Evolutionary conservation across 805 yeast genomes (phyloP), one percentile per base, ranked within the genome.

Genomic region (Candida chilensis): DNA sequence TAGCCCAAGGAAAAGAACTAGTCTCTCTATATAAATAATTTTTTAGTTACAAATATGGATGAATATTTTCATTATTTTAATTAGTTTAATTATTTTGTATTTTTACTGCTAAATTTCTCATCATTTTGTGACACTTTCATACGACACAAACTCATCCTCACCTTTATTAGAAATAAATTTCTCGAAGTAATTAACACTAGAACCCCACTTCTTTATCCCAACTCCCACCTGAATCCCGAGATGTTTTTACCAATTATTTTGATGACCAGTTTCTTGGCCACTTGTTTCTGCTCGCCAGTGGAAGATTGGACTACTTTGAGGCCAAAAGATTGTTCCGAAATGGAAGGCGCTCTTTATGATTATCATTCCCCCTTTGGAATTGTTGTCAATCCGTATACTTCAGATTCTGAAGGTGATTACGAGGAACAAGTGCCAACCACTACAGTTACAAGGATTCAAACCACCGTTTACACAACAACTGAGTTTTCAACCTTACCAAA

Each of bases 341-440:
- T 38, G 4, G 34, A 28, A 9, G 53, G 49, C 2, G 48, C 55
- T 15, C 32, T 36, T 21, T 38, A 37, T 10, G 37, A 63, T 3
- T 39, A 58, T 16, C 57, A 58, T 1, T 60, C 54, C 31, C 31
- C 37, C 4, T 60, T 60, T 38, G 66, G 64, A 1, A 37, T 60
- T 21, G 54, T 55, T 24, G 57, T 57, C 15, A 52, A 43, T 18
- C 54, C 54, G 1, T 54, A 38, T 32, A 27, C 30, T 7, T 18
- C 40, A 9, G 45, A 39, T 30, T 37, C 36, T 12, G 41, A 40
- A 7, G 52, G 50, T 3, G 47, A 39, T 9, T 47, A 39, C 24
- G 37, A 36, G 19, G 44, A 39, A 29, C 51, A 54, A 5, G 27
- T 29, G 4, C 24, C 27, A 24, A 18, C 42, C 10, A 27, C 35